Conservation (phyloP, 2,329 filamentous ascomycete genomes). For the Helminthosporium solani region DNA sequence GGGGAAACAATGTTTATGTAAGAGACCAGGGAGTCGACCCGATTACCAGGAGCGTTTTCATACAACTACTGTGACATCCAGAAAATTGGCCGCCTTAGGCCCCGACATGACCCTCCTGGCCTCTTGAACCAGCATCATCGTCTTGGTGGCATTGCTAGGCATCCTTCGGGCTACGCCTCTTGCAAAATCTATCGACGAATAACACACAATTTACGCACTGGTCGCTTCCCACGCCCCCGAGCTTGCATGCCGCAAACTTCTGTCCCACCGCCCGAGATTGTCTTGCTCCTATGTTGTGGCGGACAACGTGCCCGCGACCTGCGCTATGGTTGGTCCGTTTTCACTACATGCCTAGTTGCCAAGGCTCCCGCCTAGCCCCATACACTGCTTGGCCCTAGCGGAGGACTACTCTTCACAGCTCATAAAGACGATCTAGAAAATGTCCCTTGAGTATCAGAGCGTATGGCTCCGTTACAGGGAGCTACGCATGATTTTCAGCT, state of each 20-base stretch:
- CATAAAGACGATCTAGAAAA: conserved; percentile 2
- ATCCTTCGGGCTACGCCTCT: background rate
- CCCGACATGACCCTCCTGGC: background rate
- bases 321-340: background rate
- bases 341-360: background rate
- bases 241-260: background rate
- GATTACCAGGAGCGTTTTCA: conserved; percentile 2
- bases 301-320: conserved; percentile 2
- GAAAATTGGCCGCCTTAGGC: background rate
- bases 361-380: conserved; percentile 3
- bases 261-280: background rate
- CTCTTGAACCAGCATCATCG: background rate
- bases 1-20: background rate
- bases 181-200: background rate
- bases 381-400: background rate
- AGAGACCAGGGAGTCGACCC: conserved; percentile 3
- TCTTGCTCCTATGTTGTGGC: background rate
- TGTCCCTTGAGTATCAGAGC: conserved; percentile 2
- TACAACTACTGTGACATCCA: background rate
- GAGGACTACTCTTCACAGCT: conserved; percentile 1
- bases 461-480: background rate
- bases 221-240: background rate
- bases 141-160: background rate
- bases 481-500: background rate
- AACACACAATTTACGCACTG: background rate